phyloP scores from a whole-genome alignment of 352 stramenopile genomes.

The Pythium apleroticum region DNA sequence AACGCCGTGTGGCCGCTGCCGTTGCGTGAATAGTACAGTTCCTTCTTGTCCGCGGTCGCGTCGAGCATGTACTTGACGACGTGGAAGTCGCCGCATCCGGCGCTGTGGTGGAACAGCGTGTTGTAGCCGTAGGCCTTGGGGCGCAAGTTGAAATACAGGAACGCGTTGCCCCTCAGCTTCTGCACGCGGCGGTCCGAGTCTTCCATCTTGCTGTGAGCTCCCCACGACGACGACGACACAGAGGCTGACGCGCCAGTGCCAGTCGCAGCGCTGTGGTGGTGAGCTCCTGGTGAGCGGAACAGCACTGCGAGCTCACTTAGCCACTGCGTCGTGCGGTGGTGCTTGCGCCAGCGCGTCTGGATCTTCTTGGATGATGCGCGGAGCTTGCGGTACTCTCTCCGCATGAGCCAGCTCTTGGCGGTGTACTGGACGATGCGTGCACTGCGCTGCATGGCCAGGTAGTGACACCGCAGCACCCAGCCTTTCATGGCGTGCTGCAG shows the following conservation, averaged over 20 bases:
- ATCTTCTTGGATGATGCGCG: constrained; percentile 33
- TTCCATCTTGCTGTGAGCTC: constrained; percentile 62
- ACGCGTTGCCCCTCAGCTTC: constrained; percentile 44
- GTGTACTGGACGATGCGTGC: constrained; percentile 43
- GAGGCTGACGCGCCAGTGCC: neutral
- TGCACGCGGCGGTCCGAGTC: constrained; percentile 65
- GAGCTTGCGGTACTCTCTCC: constrained; percentile 40
- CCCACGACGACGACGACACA: constrained; percentile 31
- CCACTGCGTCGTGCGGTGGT: constrained; percentile 44
- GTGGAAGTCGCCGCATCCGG: constrained; percentile 67
- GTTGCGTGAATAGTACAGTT: constrained; percentile 55
- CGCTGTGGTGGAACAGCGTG: constrained; percentile 68
- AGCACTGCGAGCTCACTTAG: constrained; percentile 45
- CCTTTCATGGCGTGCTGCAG: constrained; percentile 56
- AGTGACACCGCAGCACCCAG: constrained; percentile 47
- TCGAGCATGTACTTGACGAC: constrained; percentile 78
- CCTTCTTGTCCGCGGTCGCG: constrained; percentile 21
- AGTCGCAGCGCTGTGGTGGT: neutral
- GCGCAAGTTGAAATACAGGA: constrained; percentile 53
- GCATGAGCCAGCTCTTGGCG: constrained; percentile 55
- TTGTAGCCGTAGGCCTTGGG: constrained; percentile 59
- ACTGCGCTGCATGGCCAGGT: constrained; percentile 35
- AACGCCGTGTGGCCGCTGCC: constrained; percentile 55
- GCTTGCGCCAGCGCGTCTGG: constrained; percentile 42
- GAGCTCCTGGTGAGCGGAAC: constrained; percentile 33